These are phyloP conservation scores for Biscutella laevigata DNA, from an alignment of 441 rosid genomes.

Conservation along the genomic window DNA sequence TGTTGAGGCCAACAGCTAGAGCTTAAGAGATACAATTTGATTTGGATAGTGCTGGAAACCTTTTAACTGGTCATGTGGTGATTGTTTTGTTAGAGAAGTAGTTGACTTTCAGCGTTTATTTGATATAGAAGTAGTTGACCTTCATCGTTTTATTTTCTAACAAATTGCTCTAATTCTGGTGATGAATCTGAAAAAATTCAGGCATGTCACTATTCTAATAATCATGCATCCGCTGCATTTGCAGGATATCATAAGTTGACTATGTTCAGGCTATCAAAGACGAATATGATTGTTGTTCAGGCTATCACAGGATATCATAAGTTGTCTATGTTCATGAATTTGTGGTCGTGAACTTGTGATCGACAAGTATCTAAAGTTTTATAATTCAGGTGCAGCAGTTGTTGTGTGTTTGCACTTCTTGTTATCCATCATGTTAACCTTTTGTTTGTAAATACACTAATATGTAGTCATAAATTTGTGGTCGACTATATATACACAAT, in stretches of 20 bases:
- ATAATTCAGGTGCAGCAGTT: too few species aligned
- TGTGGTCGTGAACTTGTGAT: too few species aligned
- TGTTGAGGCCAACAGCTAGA: background rate
- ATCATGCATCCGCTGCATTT: constrained; percentile 5
- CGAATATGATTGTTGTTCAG: too few species aligned
- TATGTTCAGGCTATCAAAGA: constrained; percentile 46
- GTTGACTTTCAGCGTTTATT: background rate
- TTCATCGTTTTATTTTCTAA: background rate
- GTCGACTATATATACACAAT: too few species aligned
- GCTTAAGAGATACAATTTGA: background rate
- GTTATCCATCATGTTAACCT: too few species aligned
- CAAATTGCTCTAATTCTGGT: background rate
- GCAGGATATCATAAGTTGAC: constrained; percentile 43
- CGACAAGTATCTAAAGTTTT: too few species aligned
- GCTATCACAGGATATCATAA: too few species aligned
- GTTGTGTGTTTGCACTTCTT: too few species aligned
- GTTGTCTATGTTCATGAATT: too few species aligned
- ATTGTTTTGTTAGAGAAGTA: constrained; percentile 36
- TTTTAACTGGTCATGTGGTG: background rate
- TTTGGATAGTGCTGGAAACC: background rate
- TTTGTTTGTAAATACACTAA: too few species aligned
- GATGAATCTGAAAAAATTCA: background rate
- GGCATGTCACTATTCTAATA: background rate
- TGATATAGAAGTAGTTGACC: constrained; percentile 10
- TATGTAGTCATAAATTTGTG: too few species aligned